Percentiles rank a stretch among this genome's conserved stretches.
phyloP scores from a whole-genome alignment of 768 basidiomycete species.

The Russula sp. region DNA sequence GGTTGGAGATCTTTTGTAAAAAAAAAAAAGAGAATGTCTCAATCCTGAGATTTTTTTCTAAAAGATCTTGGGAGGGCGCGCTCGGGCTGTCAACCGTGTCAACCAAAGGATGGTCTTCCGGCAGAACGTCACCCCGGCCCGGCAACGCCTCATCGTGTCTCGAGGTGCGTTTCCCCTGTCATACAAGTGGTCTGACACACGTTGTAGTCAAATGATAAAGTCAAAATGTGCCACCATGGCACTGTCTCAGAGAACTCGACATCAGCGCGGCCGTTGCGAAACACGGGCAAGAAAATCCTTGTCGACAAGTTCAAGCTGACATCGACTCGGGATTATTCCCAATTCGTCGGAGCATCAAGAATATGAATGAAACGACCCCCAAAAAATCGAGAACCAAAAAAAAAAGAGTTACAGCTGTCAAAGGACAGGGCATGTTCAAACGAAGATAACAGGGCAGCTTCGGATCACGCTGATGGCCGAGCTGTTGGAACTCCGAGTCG shows the following conservation, averaged over 20 bases:
- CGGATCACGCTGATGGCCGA: conserved; percentile 7
- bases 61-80: too few species aligned
- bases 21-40: too few species aligned
- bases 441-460: not conserved
- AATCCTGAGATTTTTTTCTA: too few species aligned
- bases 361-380: not conserved
- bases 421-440: not conserved
- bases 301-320: not conserved
- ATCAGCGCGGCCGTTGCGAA: not conserved
- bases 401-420: not conserved
- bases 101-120: too few species aligned
- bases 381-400: not conserved
- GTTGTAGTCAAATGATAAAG: not conserved
- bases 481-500: not conserved
- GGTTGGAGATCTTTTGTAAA: too few species aligned
- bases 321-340: not conserved
- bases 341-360: not conserved
- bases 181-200: not conserved
- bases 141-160: not conserved
- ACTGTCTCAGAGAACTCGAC: not conserved
- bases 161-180: not conserved
- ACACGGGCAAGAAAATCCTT: not conserved
- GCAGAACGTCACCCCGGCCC: not conserved
- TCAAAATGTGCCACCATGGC: not conserved
- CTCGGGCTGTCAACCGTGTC: too few species aligned